Evolutionary conservation across 2,329 filamentous ascomycete species (phyloP).

Genomic region (Fusarium bulbicola): DNA sequence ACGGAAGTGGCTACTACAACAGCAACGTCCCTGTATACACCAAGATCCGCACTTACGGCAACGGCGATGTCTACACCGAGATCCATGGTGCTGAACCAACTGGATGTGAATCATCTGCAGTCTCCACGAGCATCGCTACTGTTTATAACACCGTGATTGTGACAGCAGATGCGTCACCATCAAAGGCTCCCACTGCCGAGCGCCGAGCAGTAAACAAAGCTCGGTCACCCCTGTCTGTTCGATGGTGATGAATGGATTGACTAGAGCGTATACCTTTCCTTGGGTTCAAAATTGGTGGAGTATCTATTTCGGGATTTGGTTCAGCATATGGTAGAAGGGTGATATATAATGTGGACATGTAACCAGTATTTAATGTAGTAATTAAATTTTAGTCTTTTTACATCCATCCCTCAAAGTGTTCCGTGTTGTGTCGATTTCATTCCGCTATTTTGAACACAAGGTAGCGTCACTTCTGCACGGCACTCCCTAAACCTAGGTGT

Average conservation of each 20-base stretch:
- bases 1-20: constrained; percentile 4
- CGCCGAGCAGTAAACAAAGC: constrained; percentile 9
- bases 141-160: constrained; percentile 50
- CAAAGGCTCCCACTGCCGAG: constrained; percentile 9
- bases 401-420: neutral
- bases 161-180: constrained; percentile 38
- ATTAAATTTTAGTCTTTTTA: constrained; percentile 7
- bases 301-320: neutral
- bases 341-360: constrained; percentile 8
- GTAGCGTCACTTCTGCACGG: neutral
- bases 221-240: constrained; percentile 23
- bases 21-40: constrained; percentile 22
- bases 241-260: constrained; percentile 15
- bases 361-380: constrained; percentile 23
- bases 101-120: constrained; percentile 35
- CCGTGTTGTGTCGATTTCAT: neutral
- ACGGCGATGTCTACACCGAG: constrained; percentile 21
- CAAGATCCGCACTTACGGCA: constrained; percentile 26
- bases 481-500: neutral
- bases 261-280: neutral
- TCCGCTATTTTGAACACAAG: no score
- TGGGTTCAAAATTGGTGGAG: neutral
- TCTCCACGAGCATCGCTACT: constrained; percentile 46
- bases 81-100: constrained; percentile 17
- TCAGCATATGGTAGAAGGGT: neutral